phyloP scores from a whole-genome alignment of 768 basidiomycete genomes.

The Cyclocybe cylindracea region DNA sequence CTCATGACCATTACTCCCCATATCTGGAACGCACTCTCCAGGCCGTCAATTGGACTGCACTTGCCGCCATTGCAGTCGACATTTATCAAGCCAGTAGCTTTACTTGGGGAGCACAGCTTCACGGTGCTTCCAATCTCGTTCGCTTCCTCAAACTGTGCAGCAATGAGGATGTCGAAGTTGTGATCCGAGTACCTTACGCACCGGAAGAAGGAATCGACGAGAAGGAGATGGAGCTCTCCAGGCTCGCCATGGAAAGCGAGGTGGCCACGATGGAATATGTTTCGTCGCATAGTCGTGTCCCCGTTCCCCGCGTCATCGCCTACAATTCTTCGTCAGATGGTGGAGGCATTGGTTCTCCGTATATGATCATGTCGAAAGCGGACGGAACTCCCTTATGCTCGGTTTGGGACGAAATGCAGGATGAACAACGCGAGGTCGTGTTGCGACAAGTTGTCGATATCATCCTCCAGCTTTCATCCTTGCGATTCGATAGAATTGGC shows the following conservation, averaged over 20 bases:
- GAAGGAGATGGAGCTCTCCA: background rate
- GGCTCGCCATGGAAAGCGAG: background rate
- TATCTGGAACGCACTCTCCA: too few species aligned
- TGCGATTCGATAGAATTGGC: conserved; percentile 3
- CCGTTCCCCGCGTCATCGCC: background rate
- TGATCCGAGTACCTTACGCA: conserved; percentile 2
- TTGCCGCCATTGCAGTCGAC: too few species aligned
- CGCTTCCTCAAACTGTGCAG: conserved; percentile 5
- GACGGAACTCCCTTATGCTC: conserved; percentile 1
- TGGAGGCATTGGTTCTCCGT: background rate
- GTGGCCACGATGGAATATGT: conserved; percentile 10
- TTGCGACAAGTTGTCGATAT: conserved; percentile 7
- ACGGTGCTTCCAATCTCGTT: conserved; percentile 6
- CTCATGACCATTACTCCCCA: too few species aligned
- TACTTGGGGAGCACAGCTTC: conserved; percentile 1
- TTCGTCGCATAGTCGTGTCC: background rate
- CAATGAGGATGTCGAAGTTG: background rate
- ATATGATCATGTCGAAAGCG: conserved; percentile 1
- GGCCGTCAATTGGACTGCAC: too few species aligned
- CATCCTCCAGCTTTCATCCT: conserved; percentile 6
- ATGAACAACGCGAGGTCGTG: background rate
- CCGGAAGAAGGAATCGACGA: background rate
- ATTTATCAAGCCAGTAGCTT: too few species aligned
- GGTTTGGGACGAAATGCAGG: conserved; percentile 3
- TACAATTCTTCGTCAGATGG: background rate